Base-by-base conservation (phyloP, 2,329 filamentous ascomycete species). In the Orbilia ellipsospora region DNA sequence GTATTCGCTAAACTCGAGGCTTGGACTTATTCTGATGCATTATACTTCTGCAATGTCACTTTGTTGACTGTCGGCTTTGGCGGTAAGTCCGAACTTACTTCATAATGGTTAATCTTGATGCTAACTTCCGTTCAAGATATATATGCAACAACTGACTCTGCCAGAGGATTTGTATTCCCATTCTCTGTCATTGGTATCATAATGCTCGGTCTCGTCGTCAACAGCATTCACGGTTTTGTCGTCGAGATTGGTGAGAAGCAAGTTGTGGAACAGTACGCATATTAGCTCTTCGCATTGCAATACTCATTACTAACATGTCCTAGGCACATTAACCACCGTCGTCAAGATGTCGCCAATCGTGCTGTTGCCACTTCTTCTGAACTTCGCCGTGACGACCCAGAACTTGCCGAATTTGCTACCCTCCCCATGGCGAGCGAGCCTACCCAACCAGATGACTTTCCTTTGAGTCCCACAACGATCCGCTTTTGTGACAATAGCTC, bases 101-200 rank as follows among this genome's bases (percentile, higher is more conserved):
- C 28, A 48, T 18, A n/a, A 48, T 12, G 42, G 16, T 31, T 28
- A 13, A 44, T 20, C 28, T 28, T 50, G 7, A 54, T 18, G 23
- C 23, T 74, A 26, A 67, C 40, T 44, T 26, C 4, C 1, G 13
- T 15, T 48, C 15, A 23, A 75, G 72, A 75, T 44, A 64, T 79
- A 61, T 44, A 60, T 64, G 23, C 73, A 62, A 48, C 56, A 56
- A 51, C 50, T 20, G 51, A 65, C 86, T 15, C 82, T 91, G 0
- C 89, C 88, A 0, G 86, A 90, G 54, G 90, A 88, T 84, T 97
- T 0, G 84, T 97, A 28, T 90, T 97, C 62, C 94, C 94, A 0
- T 97, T 92, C 78, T 90, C 93, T 0, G 88, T 97, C 0, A 85
- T 93, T 5, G 94, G 94, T 2, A 90, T 95, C 66, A 91, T 96